phyloP scores from a whole-genome alignment of 768 basidiomycete species.

The Auriculariales sp. region DNA sequence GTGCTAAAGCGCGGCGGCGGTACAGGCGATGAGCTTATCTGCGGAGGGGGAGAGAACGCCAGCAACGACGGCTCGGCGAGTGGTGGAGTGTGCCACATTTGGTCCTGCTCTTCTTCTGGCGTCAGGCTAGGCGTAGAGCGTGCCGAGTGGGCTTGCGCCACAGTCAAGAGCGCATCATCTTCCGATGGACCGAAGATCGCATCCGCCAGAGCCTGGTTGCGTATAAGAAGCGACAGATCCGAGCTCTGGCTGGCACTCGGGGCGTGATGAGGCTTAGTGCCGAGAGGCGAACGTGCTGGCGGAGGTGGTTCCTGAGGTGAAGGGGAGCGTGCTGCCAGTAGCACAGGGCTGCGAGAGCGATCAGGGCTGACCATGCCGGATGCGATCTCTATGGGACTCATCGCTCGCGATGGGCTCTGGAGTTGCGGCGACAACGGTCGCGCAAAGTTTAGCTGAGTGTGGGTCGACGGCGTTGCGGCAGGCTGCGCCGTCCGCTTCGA shows the following conservation, averaged over 20 bases:
- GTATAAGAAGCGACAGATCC: conserved; percentile 9
- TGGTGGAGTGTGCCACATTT: not conserved
- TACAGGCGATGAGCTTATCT: not conserved
- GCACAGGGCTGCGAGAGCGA: not conserved
- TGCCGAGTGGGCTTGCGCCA: not conserved
- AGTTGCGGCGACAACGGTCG: not conserved
- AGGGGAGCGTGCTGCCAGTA: not conserved
- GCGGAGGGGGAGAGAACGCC: not conserved
- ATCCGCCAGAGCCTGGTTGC: conserved; percentile 63
- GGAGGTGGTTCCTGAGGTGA: not conserved
- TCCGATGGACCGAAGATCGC: conserved; percentile 45
- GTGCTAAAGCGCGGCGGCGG: not conserved
- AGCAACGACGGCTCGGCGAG: not conserved
- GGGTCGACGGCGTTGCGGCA: too few species aligned
- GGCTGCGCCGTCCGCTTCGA: not conserved
- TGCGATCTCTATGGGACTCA: not conserved
- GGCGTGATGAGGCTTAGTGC: not conserved
- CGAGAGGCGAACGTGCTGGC: conserved; percentile 11
- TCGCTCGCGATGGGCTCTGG: not conserved
- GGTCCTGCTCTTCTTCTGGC: not conserved
- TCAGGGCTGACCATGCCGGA: not conserved
- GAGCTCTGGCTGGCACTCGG: not conserved
- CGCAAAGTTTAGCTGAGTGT: not conserved
- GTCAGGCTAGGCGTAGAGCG: not conserved
- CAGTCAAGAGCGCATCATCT: not conserved